A percentile compares a stretch with the other conserved stretches of the same genome.
Conservation (phyloP, 345 rosid genomes). For the Corchorus olitorius region DNA sequence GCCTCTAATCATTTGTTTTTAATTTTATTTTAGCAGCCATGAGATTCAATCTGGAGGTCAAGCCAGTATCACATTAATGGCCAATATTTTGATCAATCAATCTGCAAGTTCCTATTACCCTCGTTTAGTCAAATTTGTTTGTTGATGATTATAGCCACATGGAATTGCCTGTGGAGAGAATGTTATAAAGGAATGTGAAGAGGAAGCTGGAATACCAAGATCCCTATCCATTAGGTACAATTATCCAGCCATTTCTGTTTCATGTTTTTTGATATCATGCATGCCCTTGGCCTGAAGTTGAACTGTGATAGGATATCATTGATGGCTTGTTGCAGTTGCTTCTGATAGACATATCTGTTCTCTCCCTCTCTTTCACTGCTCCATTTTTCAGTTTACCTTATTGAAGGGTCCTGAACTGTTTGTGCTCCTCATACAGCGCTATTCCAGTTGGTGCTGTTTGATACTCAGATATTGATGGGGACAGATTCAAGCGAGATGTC, state of each 20-base stretch:
- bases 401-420: constrained; percentile 12
- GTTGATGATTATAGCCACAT: constrained; percentile 61
- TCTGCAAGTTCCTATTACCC: not conserved
- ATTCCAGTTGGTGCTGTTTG: constrained; percentile 87
- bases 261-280: not conserved
- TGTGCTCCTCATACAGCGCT: constrained; percentile 50
- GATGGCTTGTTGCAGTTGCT: not conserved
- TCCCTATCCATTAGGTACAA: constrained; percentile 58
- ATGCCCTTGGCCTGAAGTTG: constrained; percentile 7
- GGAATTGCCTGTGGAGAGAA: constrained; percentile 78
- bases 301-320: not conserved
- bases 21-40: too few relatives aligned
- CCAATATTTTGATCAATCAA: too few relatives aligned
- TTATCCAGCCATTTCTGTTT: constrained; percentile 9
- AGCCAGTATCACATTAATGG: too few relatives aligned
- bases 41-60: too few relatives aligned
- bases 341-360: not conserved
- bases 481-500: constrained; percentile 78
- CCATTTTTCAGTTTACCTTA: constrained; percentile 3
- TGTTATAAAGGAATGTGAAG: constrained; percentile 88
- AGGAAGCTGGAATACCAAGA: constrained; percentile 86
- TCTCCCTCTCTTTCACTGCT: not conserved
- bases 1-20: too few relatives aligned
- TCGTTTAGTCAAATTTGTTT: not conserved
- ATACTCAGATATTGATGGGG: constrained; percentile 64